Evolutionary conservation across 352 stramenopile genomes (phyloP).

Genomic region (Phytophthora cactorum): DNA sequence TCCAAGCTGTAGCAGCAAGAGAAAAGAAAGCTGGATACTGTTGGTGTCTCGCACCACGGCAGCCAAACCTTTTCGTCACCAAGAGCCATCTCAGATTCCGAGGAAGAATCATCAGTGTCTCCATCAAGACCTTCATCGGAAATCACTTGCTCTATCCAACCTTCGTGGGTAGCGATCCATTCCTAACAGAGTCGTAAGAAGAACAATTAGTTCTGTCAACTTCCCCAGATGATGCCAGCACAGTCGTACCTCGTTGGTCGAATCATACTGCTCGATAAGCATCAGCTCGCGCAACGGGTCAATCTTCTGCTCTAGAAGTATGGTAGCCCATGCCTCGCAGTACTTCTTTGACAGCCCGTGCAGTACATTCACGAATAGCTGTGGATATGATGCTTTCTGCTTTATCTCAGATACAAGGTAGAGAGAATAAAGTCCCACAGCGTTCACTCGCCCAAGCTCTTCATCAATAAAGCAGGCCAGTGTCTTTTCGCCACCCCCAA

Average conservation of each 20-base stretch:
- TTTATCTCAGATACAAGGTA: constrained; percentile 62
- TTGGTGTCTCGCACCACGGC: constrained; percentile 84
- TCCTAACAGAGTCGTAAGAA: constrained; percentile 42
- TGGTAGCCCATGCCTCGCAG: constrained; percentile 70
- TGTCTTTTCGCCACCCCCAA: constrained; percentile 9
- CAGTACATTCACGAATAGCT: constrained; percentile 64
- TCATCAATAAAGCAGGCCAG: constrained; percentile 65
- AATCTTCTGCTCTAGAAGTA: constrained; percentile 68
- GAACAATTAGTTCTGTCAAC: neutral
- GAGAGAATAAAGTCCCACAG: constrained; percentile 62
- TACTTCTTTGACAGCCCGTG: constrained; percentile 65
- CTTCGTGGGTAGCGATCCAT: constrained; percentile 77
- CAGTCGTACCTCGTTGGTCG: constrained; percentile 75
- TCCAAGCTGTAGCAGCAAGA: constrained; percentile 86
- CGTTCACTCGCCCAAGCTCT: constrained; percentile 47
- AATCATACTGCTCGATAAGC: constrained; percentile 70
- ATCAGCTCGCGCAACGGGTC: constrained; percentile 65
- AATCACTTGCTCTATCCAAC: constrained; percentile 80
- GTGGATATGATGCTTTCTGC: constrained; percentile 38
- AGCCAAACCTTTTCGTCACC: constrained; percentile 86
- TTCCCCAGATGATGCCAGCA: neutral
- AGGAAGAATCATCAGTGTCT: constrained; percentile 47
- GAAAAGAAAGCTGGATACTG: constrained; percentile 85
- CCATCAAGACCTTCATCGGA: constrained; percentile 47
- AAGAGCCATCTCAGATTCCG: constrained; percentile 47